These are phyloP conservation scores for Eucalyptus brandiana DNA, from an alignment of 345 rosid species.

Conservation along the genomic window DNA sequence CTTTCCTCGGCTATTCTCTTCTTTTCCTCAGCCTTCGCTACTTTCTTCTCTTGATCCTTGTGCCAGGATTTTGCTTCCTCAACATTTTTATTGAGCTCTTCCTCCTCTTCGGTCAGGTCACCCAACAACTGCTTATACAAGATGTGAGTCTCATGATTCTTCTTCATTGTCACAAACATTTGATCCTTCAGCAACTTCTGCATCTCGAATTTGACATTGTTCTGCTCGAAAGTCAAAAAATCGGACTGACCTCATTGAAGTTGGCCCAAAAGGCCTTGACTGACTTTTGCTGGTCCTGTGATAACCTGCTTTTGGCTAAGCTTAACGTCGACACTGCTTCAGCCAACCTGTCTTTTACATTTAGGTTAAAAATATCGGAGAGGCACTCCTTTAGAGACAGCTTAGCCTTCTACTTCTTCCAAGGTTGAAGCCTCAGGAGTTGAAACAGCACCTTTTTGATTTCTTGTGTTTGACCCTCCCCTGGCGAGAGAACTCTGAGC, in stretches of 20 bases:
- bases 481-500: neutral
- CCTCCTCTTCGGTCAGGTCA: neutral
- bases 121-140: neutral
- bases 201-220: neutral
- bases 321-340: neutral
- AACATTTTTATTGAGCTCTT: neutral
- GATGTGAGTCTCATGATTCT: neutral
- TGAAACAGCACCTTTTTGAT: neutral
- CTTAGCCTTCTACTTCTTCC: neutral
- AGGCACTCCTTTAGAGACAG: slow-evolving; percentile 1
- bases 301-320: neutral
- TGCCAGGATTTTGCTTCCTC: neutral
- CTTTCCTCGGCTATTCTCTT: neutral
- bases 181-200: neutral
- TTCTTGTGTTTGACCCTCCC: neutral
- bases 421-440: neutral
- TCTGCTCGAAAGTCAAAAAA: neutral
- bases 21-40: neutral
- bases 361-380: neutral
- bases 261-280: neutral
- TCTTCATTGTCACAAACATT: neutral
- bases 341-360: neutral
- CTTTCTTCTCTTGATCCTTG: neutral
- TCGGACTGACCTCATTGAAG: neutral
- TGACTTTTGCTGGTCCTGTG: neutral